phyloP scores from a whole-genome alignment of 108 stramenopile species.

The Nitzschia sp. region DNA sequence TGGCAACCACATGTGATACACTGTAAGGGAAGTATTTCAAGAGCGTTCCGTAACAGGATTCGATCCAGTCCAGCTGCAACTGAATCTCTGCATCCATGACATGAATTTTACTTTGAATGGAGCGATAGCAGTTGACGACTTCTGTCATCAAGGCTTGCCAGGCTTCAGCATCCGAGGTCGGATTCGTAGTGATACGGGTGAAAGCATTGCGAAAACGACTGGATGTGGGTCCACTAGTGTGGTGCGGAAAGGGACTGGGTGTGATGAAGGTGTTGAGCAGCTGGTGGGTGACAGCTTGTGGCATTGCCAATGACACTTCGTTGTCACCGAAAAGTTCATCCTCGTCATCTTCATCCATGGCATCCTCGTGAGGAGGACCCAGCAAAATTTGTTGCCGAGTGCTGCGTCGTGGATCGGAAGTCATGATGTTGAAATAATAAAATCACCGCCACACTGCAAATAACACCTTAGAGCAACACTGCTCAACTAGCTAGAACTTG shows the following conservation, averaged over 20 bases:
- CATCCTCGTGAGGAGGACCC: constrained; percentile 34
- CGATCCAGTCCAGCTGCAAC: constrained; percentile 80
- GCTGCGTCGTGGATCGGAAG: constrained; percentile 17
- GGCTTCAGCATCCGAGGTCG: constrained; percentile 76
- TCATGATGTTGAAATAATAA: constrained; percentile 11
- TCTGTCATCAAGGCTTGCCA: constrained; percentile 84
- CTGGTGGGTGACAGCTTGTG: constrained; percentile 1
- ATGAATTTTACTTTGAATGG: constrained; percentile 10
- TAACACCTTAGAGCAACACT: too few relatives aligned
- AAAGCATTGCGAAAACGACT: constrained; percentile 82
- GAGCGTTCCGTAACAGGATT: constrained; percentile 69
- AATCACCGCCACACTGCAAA: too few relatives aligned
- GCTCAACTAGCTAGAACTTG: too few relatives aligned
- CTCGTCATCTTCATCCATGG: constrained; percentile 53
- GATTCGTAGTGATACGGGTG: constrained; percentile 61
- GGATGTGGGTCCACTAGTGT: constrained; percentile 65
- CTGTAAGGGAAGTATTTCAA: constrained; percentile 78
- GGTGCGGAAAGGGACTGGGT: constrained; percentile 81
- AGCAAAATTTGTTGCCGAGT: constrained; percentile 6
- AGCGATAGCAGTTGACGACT: constrained; percentile 59
- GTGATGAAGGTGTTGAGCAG: constrained; percentile 37
- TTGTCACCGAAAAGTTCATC: constrained; percentile 9
- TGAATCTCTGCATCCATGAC: constrained; percentile 47
- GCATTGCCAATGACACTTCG: background rate
- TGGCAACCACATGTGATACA: constrained; percentile 36